Evolutionary conservation across 2,329 filamentous ascomycete species (phyloP).

Genomic region (Cordyceps fumosorosea): DNA sequence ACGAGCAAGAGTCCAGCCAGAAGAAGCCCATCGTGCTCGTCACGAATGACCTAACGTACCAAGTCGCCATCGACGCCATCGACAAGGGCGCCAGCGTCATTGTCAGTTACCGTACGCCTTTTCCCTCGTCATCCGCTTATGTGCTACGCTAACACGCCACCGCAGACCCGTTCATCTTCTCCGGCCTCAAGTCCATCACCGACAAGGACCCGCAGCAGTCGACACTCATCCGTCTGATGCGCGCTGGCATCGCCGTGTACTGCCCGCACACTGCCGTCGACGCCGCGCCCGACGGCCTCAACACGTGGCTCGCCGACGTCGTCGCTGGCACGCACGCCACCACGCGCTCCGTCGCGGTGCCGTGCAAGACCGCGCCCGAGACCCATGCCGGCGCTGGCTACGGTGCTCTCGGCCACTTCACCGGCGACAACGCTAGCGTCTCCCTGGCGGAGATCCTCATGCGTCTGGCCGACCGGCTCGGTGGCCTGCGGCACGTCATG

Average conservation of each 20-base stretch:
- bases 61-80: constrained; percentile 87
- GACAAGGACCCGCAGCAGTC: constrained; percentile 79
- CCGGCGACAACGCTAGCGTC: constrained; percentile 22
- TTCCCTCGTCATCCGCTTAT: neutral
- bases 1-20: constrained; percentile 25
- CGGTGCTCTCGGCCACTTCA: constrained; percentile 42
- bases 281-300: constrained; percentile 75
- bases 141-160: neutral
- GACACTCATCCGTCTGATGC: constrained; percentile 72
- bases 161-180: constrained; percentile 91
- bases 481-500: constrained; percentile 52
- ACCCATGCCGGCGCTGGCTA: constrained; percentile 45
- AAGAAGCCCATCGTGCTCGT: constrained; percentile 40
- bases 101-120: constrained; percentile 70
- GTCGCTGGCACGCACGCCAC: constrained; percentile 51
- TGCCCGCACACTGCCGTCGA: constrained; percentile 94
- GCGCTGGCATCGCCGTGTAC: constrained; percentile 89
- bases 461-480: constrained; percentile 58
- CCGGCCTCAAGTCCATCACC: constrained; percentile 81
- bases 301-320: constrained; percentile 89
- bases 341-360: constrained; percentile 38
- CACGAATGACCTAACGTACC: constrained; percentile 84
- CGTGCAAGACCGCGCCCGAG: constrained; percentile 35
- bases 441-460: constrained; percentile 38
- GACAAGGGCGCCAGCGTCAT: constrained; percentile 68